phyloP scores from a whole-genome alignment of 768 basidiomycete genomes.

The Mycena haematopus region DNA sequence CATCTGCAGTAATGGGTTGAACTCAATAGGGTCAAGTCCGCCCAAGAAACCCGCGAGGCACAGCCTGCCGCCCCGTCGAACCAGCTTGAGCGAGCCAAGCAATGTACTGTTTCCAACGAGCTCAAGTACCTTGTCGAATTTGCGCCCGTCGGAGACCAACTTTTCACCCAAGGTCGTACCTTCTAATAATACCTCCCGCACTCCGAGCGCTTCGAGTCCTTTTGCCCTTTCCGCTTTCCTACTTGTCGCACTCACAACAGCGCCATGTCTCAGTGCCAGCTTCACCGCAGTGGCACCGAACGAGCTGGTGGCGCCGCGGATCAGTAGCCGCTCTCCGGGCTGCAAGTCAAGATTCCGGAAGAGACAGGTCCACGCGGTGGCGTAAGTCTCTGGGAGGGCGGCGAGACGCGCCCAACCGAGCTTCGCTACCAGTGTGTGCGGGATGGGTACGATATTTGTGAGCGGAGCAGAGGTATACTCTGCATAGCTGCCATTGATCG shows the following conservation, averaged over 20 bases:
- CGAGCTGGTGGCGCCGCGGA: conserved; percentile 32
- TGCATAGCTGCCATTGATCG: conserved; percentile 29
- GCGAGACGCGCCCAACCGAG: conserved; percentile 30
- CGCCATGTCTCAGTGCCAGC: conserved; percentile 28
- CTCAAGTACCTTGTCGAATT: conserved; percentile 32
- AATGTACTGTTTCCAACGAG: conserved; percentile 33
- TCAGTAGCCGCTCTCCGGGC: conserved; percentile 25
- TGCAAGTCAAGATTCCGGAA: conserved; percentile 30
- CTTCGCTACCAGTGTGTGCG: conserved; percentile 11
- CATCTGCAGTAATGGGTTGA: conserved; percentile 34
- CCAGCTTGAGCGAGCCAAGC: conserved; percentile 28
- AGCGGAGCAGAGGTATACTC: conserved; percentile 29
- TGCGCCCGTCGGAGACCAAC: conserved; percentile 8
- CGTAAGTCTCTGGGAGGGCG: conserved; percentile 33
- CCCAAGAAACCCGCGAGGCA: conserved; percentile 34
- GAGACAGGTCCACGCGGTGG: conserved; percentile 33
- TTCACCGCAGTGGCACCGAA: conserved; percentile 31
- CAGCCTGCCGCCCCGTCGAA: conserved; percentile 24
- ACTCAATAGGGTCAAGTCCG: conserved; percentile 30
- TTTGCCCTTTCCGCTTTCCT: conserved; percentile 24
- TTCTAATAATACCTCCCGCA: conserved; percentile 26
- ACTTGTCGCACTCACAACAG: conserved; percentile 30
- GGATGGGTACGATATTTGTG: conserved; percentile 27
- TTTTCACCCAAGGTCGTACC: conserved; percentile 10
- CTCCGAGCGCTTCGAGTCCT: conserved; percentile 25